Base-by-base conservation (phyloP, 1,139 yeast genomes). In the Blastobotrys aristatus region DNA sequence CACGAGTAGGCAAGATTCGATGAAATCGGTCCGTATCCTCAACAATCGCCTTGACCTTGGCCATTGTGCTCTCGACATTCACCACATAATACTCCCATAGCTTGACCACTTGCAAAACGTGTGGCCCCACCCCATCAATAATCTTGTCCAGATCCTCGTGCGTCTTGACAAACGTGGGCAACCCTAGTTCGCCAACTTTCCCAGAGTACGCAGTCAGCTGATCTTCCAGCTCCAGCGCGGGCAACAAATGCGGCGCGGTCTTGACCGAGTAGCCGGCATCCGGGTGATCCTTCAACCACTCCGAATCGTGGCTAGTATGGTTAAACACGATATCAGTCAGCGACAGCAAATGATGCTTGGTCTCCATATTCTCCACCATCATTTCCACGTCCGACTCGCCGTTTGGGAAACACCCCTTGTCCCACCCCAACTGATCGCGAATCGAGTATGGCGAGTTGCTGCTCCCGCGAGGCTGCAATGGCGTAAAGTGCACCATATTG, bases 401-500 rank as follows among this genome's bases (percentile, higher is more conserved):
- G 48, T 67, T 60, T 27, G 74, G 68, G 62, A 92, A 92, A 32
- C 81, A 67, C 0, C 60, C 64, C 0, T 84, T 79, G 62, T 92
- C 97, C 66, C 84, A 89, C 22, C 62, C 65, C 55, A 88, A 74
- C 66, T 92, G 97, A 64, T 92, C 97, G 59, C 71, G 84, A 46
- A 92, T 86, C 3, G 96, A 86, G 62, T 90, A 92, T 0, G 98
- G 97, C 7, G 97, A 89, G 63, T 90, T 77, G 0, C 96, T 86
- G 49, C 75, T 82, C 24, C 98, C 98, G 44, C 97, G 75, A 54
- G 81, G 70, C 66, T 90, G 97, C 54, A 92, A 72, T 0, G 98
- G 98, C 1, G 97, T 89, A 64, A 92, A 92, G 69, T 92, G 98
- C 41, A 92, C 72, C 96, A 90, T 87, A 65, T 92, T 92, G 71